Evolutionary conservation across 2,329 filamentous ascomycete species (phyloP).

Genomic region (Ophiostoma piceae): DNA sequence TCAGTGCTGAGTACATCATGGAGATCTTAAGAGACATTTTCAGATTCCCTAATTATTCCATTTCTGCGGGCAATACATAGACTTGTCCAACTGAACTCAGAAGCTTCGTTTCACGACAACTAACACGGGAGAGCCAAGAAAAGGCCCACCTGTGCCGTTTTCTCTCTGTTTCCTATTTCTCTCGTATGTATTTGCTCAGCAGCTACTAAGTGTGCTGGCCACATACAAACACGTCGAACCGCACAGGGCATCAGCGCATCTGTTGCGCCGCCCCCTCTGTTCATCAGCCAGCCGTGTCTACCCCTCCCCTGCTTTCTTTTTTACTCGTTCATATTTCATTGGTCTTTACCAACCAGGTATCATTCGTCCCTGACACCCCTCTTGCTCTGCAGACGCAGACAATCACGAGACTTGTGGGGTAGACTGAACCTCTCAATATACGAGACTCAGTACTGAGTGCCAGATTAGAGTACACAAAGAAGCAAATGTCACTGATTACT

Average conservation of each 20-base stretch:
- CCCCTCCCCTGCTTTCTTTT: neutral
- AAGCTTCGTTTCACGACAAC: neutral
- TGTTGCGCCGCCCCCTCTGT: neutral
- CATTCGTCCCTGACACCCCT: conserved; percentile 5
- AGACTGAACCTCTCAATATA: neutral
- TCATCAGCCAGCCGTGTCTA: neutral
- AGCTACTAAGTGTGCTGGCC: neutral
- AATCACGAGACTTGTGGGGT: conserved; percentile 24
- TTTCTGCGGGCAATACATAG: neutral
- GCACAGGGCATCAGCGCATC: neutral
- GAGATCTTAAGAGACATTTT: neutral
- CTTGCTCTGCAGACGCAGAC: conserved; percentile 16
- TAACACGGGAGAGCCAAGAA: neutral
- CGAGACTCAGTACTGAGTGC: neutral
- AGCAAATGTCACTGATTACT: neutral
- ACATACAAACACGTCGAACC: neutral
- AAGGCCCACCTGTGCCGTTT: conserved; percentile 10
- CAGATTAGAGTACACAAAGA: neutral
- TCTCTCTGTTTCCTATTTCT: neutral
- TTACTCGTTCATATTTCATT: neutral
- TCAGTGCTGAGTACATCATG: no score
- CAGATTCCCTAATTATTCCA: neutral
- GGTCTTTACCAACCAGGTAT: neutral
- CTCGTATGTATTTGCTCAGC: no score
- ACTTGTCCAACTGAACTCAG: neutral